A percentile compares a stretch with the other conserved stretches of the same genome.
Evolutionary conservation across 148 eudicot genomes (phyloP).

Genomic region (Rhododendron kiyosumense): DNA sequence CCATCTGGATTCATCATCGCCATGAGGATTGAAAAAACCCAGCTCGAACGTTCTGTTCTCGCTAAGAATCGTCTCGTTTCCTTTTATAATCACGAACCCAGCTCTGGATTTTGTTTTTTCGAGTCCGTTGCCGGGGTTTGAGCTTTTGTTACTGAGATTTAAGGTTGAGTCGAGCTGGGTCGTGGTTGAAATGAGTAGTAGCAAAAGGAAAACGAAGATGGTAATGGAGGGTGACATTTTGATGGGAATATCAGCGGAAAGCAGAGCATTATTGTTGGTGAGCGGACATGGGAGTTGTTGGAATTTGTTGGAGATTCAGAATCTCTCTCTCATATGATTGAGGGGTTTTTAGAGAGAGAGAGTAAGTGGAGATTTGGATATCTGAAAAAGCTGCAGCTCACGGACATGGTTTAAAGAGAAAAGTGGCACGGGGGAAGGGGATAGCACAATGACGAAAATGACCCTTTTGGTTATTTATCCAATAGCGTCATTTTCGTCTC

Average conservation of each 20-base stretch:
- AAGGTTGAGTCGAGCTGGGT: neutral
- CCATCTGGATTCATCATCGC: conserved; percentile 16
- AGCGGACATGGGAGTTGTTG: neutral
- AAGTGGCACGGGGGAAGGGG: neutral
- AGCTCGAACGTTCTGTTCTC: conserved; percentile 45
- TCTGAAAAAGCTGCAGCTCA: conserved; percentile 11
- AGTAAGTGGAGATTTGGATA: neutral
- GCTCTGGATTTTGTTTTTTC: neutral
- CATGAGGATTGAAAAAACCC: conserved; percentile 48
- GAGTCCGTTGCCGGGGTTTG: neutral
- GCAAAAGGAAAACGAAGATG: neutral
- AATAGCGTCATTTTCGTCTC: too few relatives aligned
- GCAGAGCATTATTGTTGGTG: neutral
- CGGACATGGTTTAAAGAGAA: neutral
- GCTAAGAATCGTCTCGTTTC: conserved; percentile 38
- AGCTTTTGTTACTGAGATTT: neutral
- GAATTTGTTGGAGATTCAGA: neutral
- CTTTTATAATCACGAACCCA: conserved; percentile 14
- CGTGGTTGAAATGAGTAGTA: neutral
- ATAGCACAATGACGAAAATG: neutral
- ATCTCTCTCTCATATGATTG: neutral
- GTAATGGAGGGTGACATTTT: neutral
- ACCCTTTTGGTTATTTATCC: neutral
- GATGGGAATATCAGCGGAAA: neutral
- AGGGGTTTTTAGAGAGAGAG: neutral